phyloP scores from a whole-genome alignment of 2,329 filamentous ascomycete genomes.

The Aureobasidium sp. region DNA sequence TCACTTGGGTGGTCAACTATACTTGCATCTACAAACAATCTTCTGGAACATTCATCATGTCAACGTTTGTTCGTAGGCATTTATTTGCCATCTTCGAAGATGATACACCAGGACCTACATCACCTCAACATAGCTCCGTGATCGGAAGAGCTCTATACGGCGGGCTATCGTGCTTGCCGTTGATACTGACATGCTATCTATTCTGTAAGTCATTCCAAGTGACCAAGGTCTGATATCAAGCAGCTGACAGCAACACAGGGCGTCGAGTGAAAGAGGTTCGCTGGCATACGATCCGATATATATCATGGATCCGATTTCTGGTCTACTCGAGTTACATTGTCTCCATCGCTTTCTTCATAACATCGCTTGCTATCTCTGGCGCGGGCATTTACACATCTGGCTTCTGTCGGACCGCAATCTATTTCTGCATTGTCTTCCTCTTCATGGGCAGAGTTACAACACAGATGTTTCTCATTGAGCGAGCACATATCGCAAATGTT shows the following conservation, averaged over 20 bases:
- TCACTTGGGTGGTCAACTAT: background rate
- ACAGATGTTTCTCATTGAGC: conserved; percentile 38
- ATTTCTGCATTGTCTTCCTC: conserved; percentile 35
- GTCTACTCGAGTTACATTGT: conserved; percentile 31
- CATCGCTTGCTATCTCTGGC: conserved; percentile 30
- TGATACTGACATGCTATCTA: conserved; percentile 3
- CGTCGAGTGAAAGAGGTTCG: conserved; percentile 15
- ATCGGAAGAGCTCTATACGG: background rate
- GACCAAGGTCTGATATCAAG: background rate
- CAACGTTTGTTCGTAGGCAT: background rate
- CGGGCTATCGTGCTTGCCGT: background rate
- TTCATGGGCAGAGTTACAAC: conserved; percentile 30
- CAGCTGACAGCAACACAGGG: no score
- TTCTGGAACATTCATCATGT: no score
- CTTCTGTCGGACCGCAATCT: conserved; percentile 31
- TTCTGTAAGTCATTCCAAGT: no score
- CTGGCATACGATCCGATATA: conserved; percentile 19
- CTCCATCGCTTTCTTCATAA: conserved; percentile 30
- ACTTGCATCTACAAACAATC: no score
- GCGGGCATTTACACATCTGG: conserved; percentile 24
- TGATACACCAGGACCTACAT: background rate
- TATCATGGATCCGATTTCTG: conserved; percentile 30
- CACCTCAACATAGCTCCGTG: background rate
- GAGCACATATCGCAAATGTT: conserved; percentile 33
- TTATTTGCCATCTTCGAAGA: conserved; percentile 6